phyloP scores from a whole-genome alignment of 2,329 filamentous ascomycete species.

The Hysterium pulicare region DNA sequence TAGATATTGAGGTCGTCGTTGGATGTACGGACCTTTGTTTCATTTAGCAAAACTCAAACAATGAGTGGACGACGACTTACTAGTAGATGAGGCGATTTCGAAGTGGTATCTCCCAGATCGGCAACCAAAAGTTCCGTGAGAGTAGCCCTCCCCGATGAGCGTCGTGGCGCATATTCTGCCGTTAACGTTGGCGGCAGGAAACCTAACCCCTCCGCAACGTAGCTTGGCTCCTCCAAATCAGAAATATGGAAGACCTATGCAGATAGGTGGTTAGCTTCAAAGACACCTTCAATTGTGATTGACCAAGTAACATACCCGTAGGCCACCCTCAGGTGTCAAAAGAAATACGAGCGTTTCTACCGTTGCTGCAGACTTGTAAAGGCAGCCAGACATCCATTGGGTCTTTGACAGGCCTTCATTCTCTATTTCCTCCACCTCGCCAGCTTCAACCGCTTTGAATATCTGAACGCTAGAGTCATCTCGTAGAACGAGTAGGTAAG shows the following conservation, averaged over 20 bases:
- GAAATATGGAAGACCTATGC: constrained; percentile 71
- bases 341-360: constrained; percentile 70
- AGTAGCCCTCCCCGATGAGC: constrained; percentile 68
- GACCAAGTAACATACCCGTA: constrained; percentile 60
- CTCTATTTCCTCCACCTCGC: constrained; percentile 81
- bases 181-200: constrained; percentile 76
- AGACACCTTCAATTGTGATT: neutral
- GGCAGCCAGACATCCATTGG: constrained; percentile 78
- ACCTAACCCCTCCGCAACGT: constrained; percentile 70
- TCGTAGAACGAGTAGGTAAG: constrained; percentile 76
- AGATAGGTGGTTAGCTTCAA: neutral
- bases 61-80: constrained; percentile 49
- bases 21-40: constrained; percentile 65
- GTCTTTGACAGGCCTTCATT: constrained; percentile 57
- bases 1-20: constrained; percentile 85
- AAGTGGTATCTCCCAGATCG: constrained; percentile 73
- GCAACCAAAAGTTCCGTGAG: constrained; percentile 79
- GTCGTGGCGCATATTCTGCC: constrained; percentile 64
- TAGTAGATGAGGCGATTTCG: constrained; percentile 74
- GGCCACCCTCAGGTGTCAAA: constrained; percentile 68
- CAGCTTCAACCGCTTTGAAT: constrained; percentile 73
- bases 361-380: constrained; percentile 66
- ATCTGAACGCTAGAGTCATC: constrained; percentile 80
- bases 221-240: constrained; percentile 67
- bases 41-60: constrained; percentile 2